Evolutionary conservation across 495 filamentous ascomycete genomes (phyloP).

Genomic region (Aspergillus sclerotioniger): DNA sequence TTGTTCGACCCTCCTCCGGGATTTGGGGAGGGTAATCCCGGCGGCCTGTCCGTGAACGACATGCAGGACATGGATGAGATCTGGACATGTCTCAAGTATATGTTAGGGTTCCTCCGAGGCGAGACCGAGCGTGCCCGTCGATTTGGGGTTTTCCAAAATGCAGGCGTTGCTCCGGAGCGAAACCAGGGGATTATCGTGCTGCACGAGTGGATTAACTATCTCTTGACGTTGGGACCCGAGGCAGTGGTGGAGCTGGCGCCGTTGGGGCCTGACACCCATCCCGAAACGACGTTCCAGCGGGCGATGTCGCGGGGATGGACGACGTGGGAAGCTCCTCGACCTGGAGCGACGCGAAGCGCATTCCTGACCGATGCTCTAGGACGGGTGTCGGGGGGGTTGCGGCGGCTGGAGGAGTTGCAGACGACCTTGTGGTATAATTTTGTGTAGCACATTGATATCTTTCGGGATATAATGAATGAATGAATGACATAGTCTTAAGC

Average conservation of each 20-base stretch:
- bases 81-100: conserved; percentile 8
- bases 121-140: conserved; percentile 8
- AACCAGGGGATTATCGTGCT: conserved; percentile 1
- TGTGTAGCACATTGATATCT: not conserved
- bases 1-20: conserved; percentile 8
- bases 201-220: conserved; percentile 12
- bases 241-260: conserved; percentile 11
- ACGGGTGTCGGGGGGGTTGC: not conserved
- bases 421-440: not conserved
- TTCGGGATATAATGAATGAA: too few species aligned
- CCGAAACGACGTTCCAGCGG: conserved; percentile 7
- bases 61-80: conserved; percentile 15
- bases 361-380: conserved; percentile 4
- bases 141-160: conserved; percentile 6
- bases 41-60: conserved; percentile 4
- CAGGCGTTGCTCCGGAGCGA: not conserved
- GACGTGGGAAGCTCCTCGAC: conserved; percentile 1
- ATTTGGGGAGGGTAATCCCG: conserved; percentile 12
- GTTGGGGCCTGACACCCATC: conserved; percentile 2
- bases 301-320: conserved; percentile 12
- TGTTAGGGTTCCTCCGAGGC: conserved; percentile 11
- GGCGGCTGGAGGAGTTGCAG: conserved; percentile 6
- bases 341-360: not conserved
- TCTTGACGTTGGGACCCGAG: conserved; percentile 8
- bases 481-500: not conserved